These are phyloP conservation scores for Hippophae tibetana DNA, from an alignment of 306 rosid species.

Conservation along the genomic window DNA sequence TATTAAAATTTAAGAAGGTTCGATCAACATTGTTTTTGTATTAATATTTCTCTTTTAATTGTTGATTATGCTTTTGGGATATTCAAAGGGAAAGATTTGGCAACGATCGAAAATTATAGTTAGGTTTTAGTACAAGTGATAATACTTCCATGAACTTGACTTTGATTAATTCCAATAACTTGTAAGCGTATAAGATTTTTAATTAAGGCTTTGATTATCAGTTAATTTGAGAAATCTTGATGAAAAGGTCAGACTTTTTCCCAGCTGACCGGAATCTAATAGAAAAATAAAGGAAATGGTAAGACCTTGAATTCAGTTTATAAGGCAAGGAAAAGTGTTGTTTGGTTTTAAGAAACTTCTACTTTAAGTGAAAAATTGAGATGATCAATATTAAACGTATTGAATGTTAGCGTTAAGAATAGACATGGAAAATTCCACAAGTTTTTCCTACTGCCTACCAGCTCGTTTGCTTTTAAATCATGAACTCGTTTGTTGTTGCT, in stretches of 20 bases:
- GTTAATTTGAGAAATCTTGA: neutral
- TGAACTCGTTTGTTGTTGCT: slow-evolving; percentile 16
- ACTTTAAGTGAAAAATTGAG: slow-evolving; percentile 49
- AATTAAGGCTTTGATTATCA: neutral
- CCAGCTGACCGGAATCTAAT: slow-evolving; percentile 10
- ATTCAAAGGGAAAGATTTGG: too few relatives aligned
- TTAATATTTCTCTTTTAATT: too few relatives aligned
- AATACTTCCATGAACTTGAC: too few relatives aligned
- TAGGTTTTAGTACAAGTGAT: too few relatives aligned
- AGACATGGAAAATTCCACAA: slow-evolving; percentile 39
- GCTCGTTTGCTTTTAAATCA: slow-evolving; percentile 45
- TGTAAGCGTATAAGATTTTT: too few relatives aligned
- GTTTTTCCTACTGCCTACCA: slow-evolving; percentile 48
- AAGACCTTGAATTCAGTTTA: slow-evolving; percentile 13
- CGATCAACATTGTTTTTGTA: too few relatives aligned
- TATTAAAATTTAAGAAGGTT: too few relatives aligned
- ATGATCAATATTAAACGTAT: slow-evolving; percentile 13
- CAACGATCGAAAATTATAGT: too few relatives aligned
- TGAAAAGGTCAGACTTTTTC: slow-evolving; percentile 9
- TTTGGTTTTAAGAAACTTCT: slow-evolving; percentile 39
- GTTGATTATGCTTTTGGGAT: too few relatives aligned
- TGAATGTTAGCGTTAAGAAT: slow-evolving; percentile 40
- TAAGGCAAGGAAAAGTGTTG: slow-evolving; percentile 29
- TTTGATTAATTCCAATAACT: too few relatives aligned
- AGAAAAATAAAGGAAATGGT: slow-evolving; percentile 2